Evolutionary conservation across 352 stramenopile genomes (phyloP).

Genomic region (Phytopythium litorale): DNA sequence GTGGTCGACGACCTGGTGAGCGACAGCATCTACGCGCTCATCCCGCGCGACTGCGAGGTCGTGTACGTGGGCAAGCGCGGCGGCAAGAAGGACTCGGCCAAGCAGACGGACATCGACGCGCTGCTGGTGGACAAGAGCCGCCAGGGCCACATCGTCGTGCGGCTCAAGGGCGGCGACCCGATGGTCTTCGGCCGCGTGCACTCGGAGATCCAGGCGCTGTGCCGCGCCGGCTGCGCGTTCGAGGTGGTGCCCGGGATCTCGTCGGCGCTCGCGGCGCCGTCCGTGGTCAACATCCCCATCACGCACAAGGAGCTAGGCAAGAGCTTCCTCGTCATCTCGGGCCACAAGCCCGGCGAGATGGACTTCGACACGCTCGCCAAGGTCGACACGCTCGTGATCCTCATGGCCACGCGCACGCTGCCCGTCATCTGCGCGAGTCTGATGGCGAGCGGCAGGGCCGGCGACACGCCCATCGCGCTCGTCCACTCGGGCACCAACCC

Average conservation of each 20-base stretch:
- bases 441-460: conserved; percentile 29
- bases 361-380: conserved; percentile 45
- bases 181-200: conserved; percentile 74
- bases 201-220: conserved; percentile 62
- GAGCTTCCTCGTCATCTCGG: conserved; percentile 60
- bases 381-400: conserved; percentile 50
- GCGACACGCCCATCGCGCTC: conserved; percentile 48
- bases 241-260: conserved; percentile 69
- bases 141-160: conserved; percentile 49
- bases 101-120: conserved; percentile 63
- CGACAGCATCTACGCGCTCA: conserved; percentile 44
- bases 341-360: conserved; percentile 68
- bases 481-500: conserved; percentile 60
- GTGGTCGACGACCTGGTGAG: conserved; percentile 70
- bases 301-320: conserved; percentile 68
- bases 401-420: conserved; percentile 62
- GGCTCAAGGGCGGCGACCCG: conserved; percentile 65
- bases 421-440: conserved; percentile 36
- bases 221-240: conserved; percentile 40
- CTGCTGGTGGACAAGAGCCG: conserved; percentile 53
- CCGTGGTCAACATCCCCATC: conserved; percentile 57
- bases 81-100: conserved; percentile 60
- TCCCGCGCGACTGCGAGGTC: conserved; percentile 52
- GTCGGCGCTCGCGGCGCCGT: conserved; percentile 54
- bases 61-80: conserved; percentile 69